Evolutionary conservation across 192 early-diverging fungal species (phyloP).

Genomic region (Funneliformis geosporum): DNA sequence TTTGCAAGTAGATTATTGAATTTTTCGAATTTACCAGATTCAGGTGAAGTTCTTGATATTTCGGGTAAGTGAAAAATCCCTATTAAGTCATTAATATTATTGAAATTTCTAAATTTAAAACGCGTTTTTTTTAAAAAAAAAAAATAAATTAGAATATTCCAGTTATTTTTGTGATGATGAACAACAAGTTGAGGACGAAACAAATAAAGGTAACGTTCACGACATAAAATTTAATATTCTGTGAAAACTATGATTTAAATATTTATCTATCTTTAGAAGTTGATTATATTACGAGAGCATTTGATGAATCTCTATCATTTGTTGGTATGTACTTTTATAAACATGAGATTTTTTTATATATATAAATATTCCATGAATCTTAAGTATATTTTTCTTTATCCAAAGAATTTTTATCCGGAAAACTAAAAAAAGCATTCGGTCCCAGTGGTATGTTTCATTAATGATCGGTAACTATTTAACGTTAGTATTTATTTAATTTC

Average conservation of each 20-base stretch:
- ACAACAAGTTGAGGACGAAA: neutral
- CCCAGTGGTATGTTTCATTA: too few species aligned
- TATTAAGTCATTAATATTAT: too few species aligned
- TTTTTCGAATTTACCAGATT: neutral
- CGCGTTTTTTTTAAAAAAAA: neutral
- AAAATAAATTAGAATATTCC: neutral
- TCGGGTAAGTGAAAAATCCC: neutral
- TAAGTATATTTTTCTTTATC: too few species aligned
- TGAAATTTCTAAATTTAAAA: neutral
- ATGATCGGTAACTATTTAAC: too few species aligned
- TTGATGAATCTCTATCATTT: neutral
- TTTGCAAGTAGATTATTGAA: slow-evolving; percentile 10
- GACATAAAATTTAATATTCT: neutral
- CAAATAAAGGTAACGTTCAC: neutral
- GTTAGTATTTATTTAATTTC: too few species aligned
- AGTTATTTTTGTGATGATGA: neutral
- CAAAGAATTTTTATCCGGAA: too few species aligned
- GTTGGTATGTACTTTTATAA: neutral
- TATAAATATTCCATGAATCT: too few species aligned
- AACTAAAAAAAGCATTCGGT: too few species aligned
- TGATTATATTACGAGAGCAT: neutral
- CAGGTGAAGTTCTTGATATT: neutral
- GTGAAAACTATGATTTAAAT: neutral
- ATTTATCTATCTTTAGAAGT: neutral
- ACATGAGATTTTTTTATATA: neutral